Evolutionary conservation across 2,329 filamentous ascomycete genomes (phyloP).

Genomic region (Calonectria montana): DNA sequence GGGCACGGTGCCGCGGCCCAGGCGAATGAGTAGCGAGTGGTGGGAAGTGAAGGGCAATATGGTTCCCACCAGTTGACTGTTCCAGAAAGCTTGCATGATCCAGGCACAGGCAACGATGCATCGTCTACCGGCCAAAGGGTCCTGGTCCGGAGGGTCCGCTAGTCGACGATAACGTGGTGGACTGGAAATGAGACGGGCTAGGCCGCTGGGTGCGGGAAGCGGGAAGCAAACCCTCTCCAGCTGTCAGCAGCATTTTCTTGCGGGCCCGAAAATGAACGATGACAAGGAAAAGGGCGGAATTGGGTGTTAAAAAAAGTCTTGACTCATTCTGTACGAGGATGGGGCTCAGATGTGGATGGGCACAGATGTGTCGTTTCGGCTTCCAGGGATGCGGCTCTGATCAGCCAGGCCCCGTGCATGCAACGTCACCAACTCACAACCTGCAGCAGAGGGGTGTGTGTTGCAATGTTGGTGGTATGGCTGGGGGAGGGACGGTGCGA

Average conservation of each 20-base stretch:
- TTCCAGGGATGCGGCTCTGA: constrained; percentile 25
- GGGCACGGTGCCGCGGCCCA: constrained; percentile 37
- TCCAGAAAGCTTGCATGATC: constrained; percentile 31
- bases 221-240: constrained; percentile 5
- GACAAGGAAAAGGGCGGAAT: neutral
- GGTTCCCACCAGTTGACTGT: constrained; percentile 37
- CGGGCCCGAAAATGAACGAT: constrained; percentile 20
- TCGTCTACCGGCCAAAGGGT: neutral
- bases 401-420: constrained; percentile 11
- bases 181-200: constrained; percentile 18
- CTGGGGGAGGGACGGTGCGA: neutral
- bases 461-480: constrained; percentile 22
- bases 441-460: constrained; percentile 21
- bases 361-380: constrained; percentile 16
- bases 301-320: neutral
- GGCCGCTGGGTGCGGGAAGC: constrained; percentile 20
- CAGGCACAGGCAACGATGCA: constrained; percentile 22
- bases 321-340: constrained; percentile 7
- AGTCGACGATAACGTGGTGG: constrained; percentile 13
- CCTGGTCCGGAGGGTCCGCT: constrained; percentile 1
- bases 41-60: constrained; percentile 30
- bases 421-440: constrained; percentile 31
- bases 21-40: constrained; percentile 30
- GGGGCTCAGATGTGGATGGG: constrained; percentile 2
- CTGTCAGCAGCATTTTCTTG: neutral